Evolutionary conservation across 1,284 basidiomycete genomes (phyloP).

Genomic region (Cutaneotrichosporon mucoides): DNA sequence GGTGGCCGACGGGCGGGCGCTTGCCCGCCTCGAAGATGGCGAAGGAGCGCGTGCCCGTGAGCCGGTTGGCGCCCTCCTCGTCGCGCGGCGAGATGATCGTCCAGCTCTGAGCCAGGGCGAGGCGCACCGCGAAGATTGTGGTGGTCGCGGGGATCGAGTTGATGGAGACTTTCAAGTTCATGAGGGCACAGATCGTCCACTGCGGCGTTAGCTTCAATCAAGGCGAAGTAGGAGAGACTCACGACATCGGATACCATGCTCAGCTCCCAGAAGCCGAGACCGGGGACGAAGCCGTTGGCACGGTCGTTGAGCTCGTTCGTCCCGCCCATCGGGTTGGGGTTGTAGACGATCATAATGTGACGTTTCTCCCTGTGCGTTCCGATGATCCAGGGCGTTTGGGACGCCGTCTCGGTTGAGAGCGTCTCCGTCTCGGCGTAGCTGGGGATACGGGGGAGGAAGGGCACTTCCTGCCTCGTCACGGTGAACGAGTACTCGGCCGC

Average conservation of each 20-base stretch:
- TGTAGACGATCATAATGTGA: conserved; percentile 27
- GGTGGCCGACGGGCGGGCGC: conserved; percentile 14
- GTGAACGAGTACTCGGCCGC: conserved; percentile 2
- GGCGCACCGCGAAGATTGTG: conserved; percentile 35
- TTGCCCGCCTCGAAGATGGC: conserved; percentile 16
- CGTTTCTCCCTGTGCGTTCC: conserved; percentile 19
- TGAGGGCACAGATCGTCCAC: conserved; percentile 36
- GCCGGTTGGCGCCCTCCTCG: conserved; percentile 15
- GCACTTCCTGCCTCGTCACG: conserved; percentile 7
- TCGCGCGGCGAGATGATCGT: conserved; percentile 31
- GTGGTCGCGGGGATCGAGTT: conserved; percentile 22
- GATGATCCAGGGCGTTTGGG: conserved; percentile 22
- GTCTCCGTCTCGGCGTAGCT: conserved; percentile 1
- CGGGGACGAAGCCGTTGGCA: conserved; percentile 20
- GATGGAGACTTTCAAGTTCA: conserved; percentile 22
- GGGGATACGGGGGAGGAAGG: conserved; percentile 4
- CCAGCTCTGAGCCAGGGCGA: conserved; percentile 32
- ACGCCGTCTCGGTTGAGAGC: background rate
- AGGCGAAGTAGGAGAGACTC: conserved; percentile 2
- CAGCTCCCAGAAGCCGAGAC: conserved; percentile 29
- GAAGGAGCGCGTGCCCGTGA: conserved; percentile 15
- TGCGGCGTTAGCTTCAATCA: conserved; percentile 9
- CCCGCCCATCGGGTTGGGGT: conserved; percentile 24
- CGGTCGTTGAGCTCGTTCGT: conserved; percentile 23
- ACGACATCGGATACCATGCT: conserved; percentile 29